Evolutionary conservation across 1,139 yeast genomes (phyloP).

Genomic region (Waltiozyma sp.): DNA sequence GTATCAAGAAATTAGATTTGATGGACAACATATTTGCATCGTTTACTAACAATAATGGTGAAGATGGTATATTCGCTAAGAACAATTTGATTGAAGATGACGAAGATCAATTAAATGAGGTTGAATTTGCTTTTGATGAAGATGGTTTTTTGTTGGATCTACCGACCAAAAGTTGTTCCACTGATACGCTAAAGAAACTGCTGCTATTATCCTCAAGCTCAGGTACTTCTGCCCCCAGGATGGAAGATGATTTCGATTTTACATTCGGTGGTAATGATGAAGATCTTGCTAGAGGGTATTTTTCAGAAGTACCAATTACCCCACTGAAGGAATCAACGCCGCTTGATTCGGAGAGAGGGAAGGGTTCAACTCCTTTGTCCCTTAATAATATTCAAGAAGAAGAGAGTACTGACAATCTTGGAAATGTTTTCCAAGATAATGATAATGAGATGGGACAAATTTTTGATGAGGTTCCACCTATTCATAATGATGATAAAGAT

Average conservation of each 20-base stretch:
- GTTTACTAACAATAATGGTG: neutral
- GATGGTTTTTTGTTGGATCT: slow-evolving; percentile 15
- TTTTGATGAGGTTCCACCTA: slow-evolving; percentile 6
- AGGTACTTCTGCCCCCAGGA: neutral
- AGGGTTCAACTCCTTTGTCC: neutral
- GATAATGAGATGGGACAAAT: slow-evolving; percentile 6
- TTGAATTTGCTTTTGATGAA: slow-evolving; percentile 18
- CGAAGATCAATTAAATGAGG: slow-evolving; percentile 11
- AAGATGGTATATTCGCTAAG: neutral
- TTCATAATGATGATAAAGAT: neutral
- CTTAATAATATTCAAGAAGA: neutral
- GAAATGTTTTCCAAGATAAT: neutral
- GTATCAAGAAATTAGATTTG: slow-evolving; percentile 12
- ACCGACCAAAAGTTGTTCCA: neutral
- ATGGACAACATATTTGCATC: slow-evolving; percentile 11
- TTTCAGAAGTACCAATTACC: neutral
- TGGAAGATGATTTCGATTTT: neutral
- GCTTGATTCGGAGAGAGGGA: neutral
- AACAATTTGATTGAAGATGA: slow-evolving; percentile 2
- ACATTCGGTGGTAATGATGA: neutral
- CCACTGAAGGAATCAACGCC: neutral
- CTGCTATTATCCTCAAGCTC: neutral
- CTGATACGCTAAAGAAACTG: slow-evolving; percentile 1
- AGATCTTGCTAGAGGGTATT: neutral
- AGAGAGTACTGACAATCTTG: neutral